Evolutionary conservation across 1,139 yeast genomes (phyloP), one percentile per base, ranked within the genome.

Genomic region (Wickerhamomyces sp.): DNA sequence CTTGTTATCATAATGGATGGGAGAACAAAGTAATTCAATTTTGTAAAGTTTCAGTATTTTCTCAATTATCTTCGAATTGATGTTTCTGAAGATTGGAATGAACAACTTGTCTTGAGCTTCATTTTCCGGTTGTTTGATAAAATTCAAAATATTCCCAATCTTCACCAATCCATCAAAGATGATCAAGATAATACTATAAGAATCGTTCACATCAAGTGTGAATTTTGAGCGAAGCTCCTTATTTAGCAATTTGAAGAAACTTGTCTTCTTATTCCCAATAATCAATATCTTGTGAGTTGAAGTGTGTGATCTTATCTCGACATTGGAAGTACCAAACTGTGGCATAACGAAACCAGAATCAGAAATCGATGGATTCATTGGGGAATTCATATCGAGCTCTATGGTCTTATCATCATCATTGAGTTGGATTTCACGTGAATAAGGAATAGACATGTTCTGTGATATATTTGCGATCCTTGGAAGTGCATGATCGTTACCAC

Each of bases 81-180:
- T 44, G 24, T 51, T 50, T 23, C 38, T 42, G 35, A 41, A 46
- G 13, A 51, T 26, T 10, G 55, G 55, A 13, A 51, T 41, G 31
- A 50, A 35, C 5, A 44, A 30, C 31, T 46, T 46, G 10, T 35
- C 36, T 8, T 30, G 16, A 6, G 38, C 18, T 2, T 29, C 24
- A 1, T 25, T 16, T 18, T 37, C 31, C 12, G 33, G 31, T 11
- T 36, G 32, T 29, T 46, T 49, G 32, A 51, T 43, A 27, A 48
- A 47, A 26, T 50, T 47, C 33, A 50, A 37, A 10, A 51, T 46
- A 27, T 51, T 51, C 1, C 55, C 55, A 32, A 51, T 49, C 38
- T 51, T 51, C 19, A 41, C 35, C 20, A 51, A 36, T 5, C 54
- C 55, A 37, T 51, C 53, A 39, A 51, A 51, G 9, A 51, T 40